A percentile compares a stretch with the other conserved stretches of the same genome.
These are phyloP conservation scores for Capsella bursapastoris DNA, from an alignment of 345 rosid genomes.

Conservation along the genomic window DNA sequence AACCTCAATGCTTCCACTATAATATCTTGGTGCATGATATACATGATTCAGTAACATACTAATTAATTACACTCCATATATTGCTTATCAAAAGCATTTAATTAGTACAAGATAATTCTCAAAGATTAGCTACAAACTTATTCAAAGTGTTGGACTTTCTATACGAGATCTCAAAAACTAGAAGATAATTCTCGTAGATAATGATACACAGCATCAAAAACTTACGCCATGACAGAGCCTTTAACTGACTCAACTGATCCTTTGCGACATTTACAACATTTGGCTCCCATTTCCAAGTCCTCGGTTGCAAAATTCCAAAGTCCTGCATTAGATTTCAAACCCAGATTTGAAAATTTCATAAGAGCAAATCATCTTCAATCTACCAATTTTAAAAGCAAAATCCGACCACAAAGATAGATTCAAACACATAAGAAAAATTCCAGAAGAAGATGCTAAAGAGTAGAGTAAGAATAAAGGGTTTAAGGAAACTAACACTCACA, in stretches of 20 bases:
- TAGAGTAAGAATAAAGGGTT: neutral
- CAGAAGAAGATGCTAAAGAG: neutral
- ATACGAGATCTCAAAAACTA: neutral
- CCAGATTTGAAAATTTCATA: neutral
- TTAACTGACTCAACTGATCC: neutral
- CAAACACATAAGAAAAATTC: neutral
- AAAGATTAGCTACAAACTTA: neutral
- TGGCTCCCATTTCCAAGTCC: constrained; percentile 3
- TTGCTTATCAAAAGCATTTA: neutral
- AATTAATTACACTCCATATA: neutral
- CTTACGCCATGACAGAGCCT: neutral
- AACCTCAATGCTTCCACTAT: neutral
- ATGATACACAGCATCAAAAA: neutral
- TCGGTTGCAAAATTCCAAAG: constrained; percentile 12
- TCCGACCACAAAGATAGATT: constrained; percentile 2
- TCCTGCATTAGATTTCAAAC: constrained; percentile 13
- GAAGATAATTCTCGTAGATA: neutral
- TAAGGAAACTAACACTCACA: neutral
- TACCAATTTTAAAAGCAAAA: neutral
- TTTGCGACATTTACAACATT: neutral
- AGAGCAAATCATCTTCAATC: neutral
- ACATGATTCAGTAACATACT: neutral
- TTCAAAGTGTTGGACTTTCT: neutral
- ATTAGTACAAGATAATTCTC: neutral
- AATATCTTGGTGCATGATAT: neutral